These are phyloP conservation scores for Entomortierella chlamydospora DNA, from an alignment of 192 early-diverging fungal species.

Conservation along the genomic window DNA sequence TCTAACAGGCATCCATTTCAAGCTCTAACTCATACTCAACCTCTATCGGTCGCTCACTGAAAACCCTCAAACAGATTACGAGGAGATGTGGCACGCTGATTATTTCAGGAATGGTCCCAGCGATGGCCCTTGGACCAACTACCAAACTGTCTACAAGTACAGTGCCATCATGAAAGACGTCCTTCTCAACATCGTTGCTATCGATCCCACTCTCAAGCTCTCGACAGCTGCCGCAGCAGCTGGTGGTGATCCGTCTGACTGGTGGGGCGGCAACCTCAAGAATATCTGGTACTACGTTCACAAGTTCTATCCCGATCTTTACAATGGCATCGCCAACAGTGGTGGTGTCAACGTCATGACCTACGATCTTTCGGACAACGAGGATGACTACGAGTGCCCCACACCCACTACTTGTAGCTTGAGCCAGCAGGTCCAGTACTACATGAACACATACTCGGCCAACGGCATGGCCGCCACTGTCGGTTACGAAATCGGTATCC, in stretches of 20 bases:
- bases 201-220: conserved; percentile 22
- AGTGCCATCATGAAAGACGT: conserved; percentile 46
- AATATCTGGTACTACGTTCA: conserved; percentile 51
- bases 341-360: conserved; percentile 53
- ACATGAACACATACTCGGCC: conserved; percentile 41
- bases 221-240: conserved; percentile 46
- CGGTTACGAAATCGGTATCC: conserved; percentile 52
- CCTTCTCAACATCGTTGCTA: conserved; percentile 39
- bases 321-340: conserved; percentile 30
- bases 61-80: conserved; percentile 30
- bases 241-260: conserved; percentile 48
- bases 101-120: conserved; percentile 38
- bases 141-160: conserved; percentile 55
- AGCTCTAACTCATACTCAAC: too few species aligned
- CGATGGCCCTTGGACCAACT: conserved; percentile 39
- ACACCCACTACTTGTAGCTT: conserved; percentile 24
- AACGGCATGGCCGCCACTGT: conserved; percentile 40
- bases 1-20: too few species aligned
- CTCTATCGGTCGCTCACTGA: background rate
- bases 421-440: conserved; percentile 46
- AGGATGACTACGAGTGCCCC: conserved; percentile 43
- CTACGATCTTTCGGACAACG: conserved; percentile 48
- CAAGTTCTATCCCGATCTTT: conserved; percentile 47
- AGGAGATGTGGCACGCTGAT: conserved; percentile 56
- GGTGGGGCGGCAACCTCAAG: conserved; percentile 56